phyloP scores from a whole-genome alignment of 1,284 basidiomycete genomes.

The Veloporphyrellus conicus region DNA sequence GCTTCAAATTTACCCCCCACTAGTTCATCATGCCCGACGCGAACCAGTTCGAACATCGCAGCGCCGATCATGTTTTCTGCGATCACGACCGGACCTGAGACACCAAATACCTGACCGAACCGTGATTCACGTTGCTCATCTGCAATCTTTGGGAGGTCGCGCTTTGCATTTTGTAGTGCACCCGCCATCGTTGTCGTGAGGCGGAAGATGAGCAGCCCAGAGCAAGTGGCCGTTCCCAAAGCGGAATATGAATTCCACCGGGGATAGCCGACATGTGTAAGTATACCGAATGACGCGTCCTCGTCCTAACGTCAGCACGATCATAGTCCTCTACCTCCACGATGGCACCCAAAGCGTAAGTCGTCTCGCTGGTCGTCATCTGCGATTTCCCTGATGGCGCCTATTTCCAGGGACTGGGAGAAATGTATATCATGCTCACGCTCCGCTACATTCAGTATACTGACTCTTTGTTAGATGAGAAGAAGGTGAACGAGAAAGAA shows the following conservation, averaged over 20 bases:
- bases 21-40: constrained; percentile 96
- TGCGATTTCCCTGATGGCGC: constrained; percentile 7
- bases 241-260: constrained; percentile 31
- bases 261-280: constrained; percentile 29
- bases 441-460: constrained; percentile 1
- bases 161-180: constrained; percentile 86
- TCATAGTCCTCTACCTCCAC: constrained; percentile 20
- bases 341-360: constrained; percentile 84
- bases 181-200: constrained; percentile 66
- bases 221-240: constrained; percentile 19
- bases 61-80: constrained; percentile 95
- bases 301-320: constrained; percentile 13
- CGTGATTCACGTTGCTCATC: constrained; percentile 88
- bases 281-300: constrained; percentile 34
- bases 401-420: constrained; percentile 84
- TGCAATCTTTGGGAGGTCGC: constrained; percentile 77
- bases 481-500: constrained; percentile 78
- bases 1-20: constrained; percentile 66
- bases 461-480: constrained; percentile 56
- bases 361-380: constrained; percentile 13
- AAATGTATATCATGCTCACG: constrained; percentile 62
- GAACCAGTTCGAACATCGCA: constrained; percentile 95
- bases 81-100: constrained; percentile 94
- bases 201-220: background rate
- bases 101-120: constrained; percentile 89